Base-by-base conservation (phyloP, 2,329 filamentous ascomycete genomes). In the Sporothrix brunneoviolacea region DNA sequence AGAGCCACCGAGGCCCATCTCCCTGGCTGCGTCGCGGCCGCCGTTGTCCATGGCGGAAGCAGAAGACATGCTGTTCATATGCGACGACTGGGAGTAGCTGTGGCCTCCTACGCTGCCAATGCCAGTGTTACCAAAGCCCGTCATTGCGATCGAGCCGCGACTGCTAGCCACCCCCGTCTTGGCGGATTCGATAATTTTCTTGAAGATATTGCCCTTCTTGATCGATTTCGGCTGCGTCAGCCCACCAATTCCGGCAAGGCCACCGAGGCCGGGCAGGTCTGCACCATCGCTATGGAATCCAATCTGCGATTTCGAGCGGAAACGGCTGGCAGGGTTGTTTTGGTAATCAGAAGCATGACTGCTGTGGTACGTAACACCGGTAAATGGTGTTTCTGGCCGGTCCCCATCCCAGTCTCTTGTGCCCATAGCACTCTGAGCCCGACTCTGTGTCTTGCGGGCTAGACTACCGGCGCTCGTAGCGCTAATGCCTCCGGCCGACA, bases 401-500 rank as follows among this genome's bases (percentile, higher is more conserved):
- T 77, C 77, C 19, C 64, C 54, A 16, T 79, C 79, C 60, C 69
- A 68, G 15, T 80, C 80, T 21, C 78, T 75, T 50, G 77, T 74
- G 36, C 80, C 83, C 57, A 87, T 67, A 3, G 82, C 80, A 61
- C 84, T 88, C 56, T 81, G 79, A 15, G 84, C 75, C 55, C 58
- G 56, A 63, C 58, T 67, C 62, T 75, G 67, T 61, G 84, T 85
- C 61, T 87, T 86, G 54, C 91, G 82, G 27, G 90, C 91, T 57
- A 94, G 81, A 68, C 91, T 97, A 48, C 91, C 93, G 15, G 93
- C 93, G 68, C 93, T 97, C 15, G 93, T 97, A 45, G 90, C 88
- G 65, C 91, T 97, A 67, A 96, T 89, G 12, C 80, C 91, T 45
- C 91, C 84, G 0, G 93, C 93, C 48, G 93, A 97, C 47, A 81